Conservation (phyloP, 2,329 filamentous ascomycete species). For the Paracorniculantispora psalliotae region DNA sequence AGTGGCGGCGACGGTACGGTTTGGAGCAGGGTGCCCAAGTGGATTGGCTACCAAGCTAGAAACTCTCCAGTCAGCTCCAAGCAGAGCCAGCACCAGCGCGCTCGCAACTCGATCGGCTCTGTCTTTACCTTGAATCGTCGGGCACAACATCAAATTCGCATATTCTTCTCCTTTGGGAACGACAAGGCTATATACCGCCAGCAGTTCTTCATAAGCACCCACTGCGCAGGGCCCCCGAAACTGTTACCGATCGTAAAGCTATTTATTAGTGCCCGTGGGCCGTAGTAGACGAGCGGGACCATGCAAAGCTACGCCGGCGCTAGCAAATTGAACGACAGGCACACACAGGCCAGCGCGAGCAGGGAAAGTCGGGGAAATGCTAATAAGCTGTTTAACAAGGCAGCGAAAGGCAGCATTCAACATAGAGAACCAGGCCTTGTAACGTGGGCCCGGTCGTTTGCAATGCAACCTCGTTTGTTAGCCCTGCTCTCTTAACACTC, state of each 20-base stretch:
- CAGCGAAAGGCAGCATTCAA: neutral
- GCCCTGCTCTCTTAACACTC: neutral
- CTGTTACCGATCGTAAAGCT: too few species aligned
- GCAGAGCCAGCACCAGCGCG: too few species aligned
- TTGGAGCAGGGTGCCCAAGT: neutral
- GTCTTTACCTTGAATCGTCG: too few species aligned
- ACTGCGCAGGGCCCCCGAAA: too few species aligned
- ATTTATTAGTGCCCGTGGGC: too few species aligned
- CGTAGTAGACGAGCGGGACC: neutral
- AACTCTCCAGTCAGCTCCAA: too few species aligned
- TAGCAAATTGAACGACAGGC: neutral
- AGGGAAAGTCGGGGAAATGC: neutral
- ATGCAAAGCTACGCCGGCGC: neutral
- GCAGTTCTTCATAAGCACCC: too few species aligned
- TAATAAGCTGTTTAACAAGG: too few species aligned
- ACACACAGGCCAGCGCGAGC: neutral
- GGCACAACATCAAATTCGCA: too few species aligned
- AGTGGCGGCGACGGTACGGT: neutral
- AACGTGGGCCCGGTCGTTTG: neutral
- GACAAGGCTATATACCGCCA: too few species aligned
- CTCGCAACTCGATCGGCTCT: too few species aligned
- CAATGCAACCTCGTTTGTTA: neutral
- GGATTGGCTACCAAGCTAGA: neutral
- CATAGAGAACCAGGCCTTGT: neutral
- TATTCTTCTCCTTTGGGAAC: too few species aligned